phyloP scores from a whole-genome alignment of 2,329 filamentous ascomycete species.

The Fusarium newnesense region DNA sequence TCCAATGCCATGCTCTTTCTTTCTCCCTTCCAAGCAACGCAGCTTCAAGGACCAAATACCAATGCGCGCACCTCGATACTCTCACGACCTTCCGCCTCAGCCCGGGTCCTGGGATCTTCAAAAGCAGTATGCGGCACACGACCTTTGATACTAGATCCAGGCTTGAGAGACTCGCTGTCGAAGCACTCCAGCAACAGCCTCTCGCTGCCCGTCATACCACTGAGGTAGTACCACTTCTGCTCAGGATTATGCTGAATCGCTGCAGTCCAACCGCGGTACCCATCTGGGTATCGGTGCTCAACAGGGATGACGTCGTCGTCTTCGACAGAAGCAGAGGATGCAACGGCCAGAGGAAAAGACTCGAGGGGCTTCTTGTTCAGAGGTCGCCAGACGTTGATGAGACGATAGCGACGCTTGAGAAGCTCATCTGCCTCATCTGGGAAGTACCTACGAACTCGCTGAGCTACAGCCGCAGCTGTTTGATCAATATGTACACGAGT shows the following conservation, averaged over 20 bases:
- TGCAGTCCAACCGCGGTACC: constrained; percentile 78
- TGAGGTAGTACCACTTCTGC: constrained; percentile 84
- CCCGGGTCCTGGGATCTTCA: constrained; percentile 75
- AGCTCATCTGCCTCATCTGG: constrained; percentile 73
- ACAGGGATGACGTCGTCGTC: constrained; percentile 76
- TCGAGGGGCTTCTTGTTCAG: constrained; percentile 68
- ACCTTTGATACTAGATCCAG: constrained; percentile 62
- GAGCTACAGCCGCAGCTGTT: constrained; percentile 71
- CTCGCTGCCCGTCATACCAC: constrained; percentile 79
- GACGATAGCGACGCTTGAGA: constrained; percentile 76
- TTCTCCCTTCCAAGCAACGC: not conserved
- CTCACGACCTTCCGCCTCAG: constrained; percentile 77
- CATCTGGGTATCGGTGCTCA: constrained; percentile 74
- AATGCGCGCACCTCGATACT: constrained; percentile 91
- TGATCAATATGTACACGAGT: constrained; percentile 85
- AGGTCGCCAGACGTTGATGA: constrained; percentile 89
- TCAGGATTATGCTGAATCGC: constrained; percentile 68
- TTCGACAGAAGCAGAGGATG: constrained; percentile 69
- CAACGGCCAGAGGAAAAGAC: constrained; percentile 74
- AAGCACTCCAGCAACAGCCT: constrained; percentile 82
- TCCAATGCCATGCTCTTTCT: not conserved
- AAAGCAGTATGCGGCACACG: constrained; percentile 82
- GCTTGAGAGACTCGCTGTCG: constrained; percentile 69
- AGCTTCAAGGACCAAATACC: constrained; percentile 74
- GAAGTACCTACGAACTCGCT: constrained; percentile 76